A percentile compares a stretch with the other conserved stretches of the same genome.
Conservation (phyloP, 2,329 filamentous ascomycete genomes). For the Aspergillus proliferans region DNA sequence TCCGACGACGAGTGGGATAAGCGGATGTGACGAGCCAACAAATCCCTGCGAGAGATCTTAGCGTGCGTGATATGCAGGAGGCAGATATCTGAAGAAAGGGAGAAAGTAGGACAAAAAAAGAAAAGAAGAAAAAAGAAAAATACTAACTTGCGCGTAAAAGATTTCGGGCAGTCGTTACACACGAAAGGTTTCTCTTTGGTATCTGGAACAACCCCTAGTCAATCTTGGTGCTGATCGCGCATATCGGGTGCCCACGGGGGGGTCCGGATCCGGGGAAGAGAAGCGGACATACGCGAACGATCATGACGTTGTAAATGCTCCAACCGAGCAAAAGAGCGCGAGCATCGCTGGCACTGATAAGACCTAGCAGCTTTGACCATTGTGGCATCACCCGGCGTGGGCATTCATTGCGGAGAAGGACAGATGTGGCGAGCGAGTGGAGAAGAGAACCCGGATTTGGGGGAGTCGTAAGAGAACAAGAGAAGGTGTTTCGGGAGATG, state of each 20-base stretch:
- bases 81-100: no score
- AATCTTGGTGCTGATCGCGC: neutral
- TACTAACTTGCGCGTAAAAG: slow-evolving; percentile 29
- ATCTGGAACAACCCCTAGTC: slow-evolving; percentile 13
- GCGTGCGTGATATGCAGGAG: slow-evolving; percentile 3
- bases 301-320: slow-evolving; percentile 33
- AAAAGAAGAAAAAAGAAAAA: no score
- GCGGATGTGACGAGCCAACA: slow-evolving; percentile 27
- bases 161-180: slow-evolving; percentile 26
- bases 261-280: neutral
- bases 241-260: neutral
- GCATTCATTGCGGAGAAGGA: no score
- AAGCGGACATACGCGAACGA: slow-evolving; percentile 23
- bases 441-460: no score
- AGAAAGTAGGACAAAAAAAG: no score
- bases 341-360: slow-evolving; percentile 27
- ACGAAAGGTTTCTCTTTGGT: slow-evolving; percentile 30
- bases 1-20: slow-evolving; percentile 15
- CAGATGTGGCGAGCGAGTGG: no score
- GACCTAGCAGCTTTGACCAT: slow-evolving; percentile 15
- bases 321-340: slow-evolving; percentile 25
- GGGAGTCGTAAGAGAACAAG: no score
- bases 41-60: slow-evolving; percentile 16
- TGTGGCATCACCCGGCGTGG: neutral
- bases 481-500: no score